Percentiles rank a stretch among this genome's conserved stretches.
Conservation (phyloP, 225 moss, liverwort and hornwort species). For the Rhytidiadelphus loreus region DNA sequence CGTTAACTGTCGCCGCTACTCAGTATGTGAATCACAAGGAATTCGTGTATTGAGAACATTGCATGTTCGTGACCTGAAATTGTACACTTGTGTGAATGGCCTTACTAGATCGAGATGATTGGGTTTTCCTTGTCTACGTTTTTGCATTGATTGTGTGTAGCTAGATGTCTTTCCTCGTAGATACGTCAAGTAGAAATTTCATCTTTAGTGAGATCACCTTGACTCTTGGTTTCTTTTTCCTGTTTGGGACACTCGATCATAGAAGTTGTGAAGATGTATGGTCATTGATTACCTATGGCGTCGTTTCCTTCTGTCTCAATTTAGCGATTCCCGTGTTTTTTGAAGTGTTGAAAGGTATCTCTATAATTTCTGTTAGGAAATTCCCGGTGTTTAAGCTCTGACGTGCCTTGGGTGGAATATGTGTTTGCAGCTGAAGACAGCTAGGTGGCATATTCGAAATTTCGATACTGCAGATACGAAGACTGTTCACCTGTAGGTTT, state of each 20-base stretch:
- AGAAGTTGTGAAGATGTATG: background rate
- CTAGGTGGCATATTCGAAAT: conserved; percentile 94
- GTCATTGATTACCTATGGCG: background rate
- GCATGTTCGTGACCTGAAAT: background rate
- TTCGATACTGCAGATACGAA: conserved; percentile 61
- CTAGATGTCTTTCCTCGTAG: background rate
- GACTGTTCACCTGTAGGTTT: conserved; percentile 75
- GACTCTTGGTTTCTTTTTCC: background rate
- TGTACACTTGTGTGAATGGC: background rate
- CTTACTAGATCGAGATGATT: background rate
- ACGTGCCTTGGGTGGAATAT: background rate
- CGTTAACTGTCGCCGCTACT: background rate
- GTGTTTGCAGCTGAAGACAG: conserved; percentile 63
- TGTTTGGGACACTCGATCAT: background rate
- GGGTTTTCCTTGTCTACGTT: background rate
- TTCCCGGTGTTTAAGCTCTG: background rate
- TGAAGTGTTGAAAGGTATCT: background rate
- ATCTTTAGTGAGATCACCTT: background rate
- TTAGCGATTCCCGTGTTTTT: background rate
- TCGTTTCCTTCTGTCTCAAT: background rate
- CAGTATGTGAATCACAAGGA: background rate
- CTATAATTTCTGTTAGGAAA: background rate
- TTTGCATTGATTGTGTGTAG: background rate
- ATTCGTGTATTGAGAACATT: background rate
- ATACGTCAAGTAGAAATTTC: background rate